A percentile compares a stretch with the other conserved stretches of the same genome.
phyloP scores from a whole-genome alignment of 345 rosid genomes.

The Firmiana major region DNA sequence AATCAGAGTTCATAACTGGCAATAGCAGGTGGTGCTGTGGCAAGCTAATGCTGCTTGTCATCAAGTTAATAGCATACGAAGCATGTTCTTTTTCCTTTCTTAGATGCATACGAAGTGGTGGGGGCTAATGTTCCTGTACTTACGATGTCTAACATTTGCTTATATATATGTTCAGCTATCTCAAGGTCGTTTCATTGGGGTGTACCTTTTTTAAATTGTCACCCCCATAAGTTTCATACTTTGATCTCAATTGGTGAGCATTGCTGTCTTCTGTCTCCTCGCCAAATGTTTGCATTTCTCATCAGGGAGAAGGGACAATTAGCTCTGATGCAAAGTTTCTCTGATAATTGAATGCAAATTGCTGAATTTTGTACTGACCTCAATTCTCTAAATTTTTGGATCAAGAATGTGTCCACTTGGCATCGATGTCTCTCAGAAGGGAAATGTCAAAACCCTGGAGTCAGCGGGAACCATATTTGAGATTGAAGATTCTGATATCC shows the following conservation, averaged over 20 bases:
- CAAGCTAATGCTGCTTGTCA: background rate
- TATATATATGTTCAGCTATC: background rate
- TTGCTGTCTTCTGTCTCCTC: background rate
- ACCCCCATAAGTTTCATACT: background rate
- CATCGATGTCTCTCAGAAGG: conserved; percentile 15
- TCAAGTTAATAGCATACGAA: background rate
- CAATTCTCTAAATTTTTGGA: background rate
- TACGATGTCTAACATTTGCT: background rate
- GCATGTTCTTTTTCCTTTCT: background rate
- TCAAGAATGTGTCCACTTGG: conserved; percentile 9
- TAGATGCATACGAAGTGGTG: conserved; percentile 3
- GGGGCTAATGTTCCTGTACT: background rate
- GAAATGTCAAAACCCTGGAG: conserved; percentile 18
- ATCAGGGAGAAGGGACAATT: background rate
- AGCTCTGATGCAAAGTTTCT: background rate
- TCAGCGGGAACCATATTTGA: conserved; percentile 19
- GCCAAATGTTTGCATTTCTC: background rate
- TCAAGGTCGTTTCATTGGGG: background rate
- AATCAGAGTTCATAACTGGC: conserved; percentile 1
- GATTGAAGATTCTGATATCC: conserved; percentile 33
- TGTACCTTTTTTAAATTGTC: background rate
- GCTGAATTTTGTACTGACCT: background rate
- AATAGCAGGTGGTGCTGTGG: background rate
- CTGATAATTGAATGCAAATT: background rate
- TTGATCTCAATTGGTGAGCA: background rate